A percentile compares a stretch with the other conserved stretches of the same genome.
These are phyloP conservation scores for Stachybotrys echinatus DNA, from an alignment of 2,329 filamentous ascomycete species.

Conservation along the genomic window DNA sequence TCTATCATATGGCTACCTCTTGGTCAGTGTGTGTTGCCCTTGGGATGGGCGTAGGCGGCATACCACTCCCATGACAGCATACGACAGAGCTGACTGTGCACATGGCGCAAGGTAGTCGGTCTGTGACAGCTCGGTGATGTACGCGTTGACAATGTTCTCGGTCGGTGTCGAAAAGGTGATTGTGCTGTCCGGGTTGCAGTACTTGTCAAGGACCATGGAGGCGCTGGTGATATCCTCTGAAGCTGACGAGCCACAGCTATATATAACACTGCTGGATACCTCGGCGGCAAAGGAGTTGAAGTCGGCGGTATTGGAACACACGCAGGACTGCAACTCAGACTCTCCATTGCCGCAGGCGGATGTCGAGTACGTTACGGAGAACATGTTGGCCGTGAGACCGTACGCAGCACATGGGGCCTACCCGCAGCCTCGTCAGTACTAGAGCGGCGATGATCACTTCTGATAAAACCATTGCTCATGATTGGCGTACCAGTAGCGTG, in stretches of 20 bases:
- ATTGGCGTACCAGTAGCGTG: conserved; percentile 29
- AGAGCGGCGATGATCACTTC: neutral
- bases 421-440: neutral
- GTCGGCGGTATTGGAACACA: conserved; percentile 44
- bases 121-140: conserved; percentile 44
- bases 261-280: conserved; percentile 34
- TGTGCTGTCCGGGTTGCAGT: conserved; percentile 38
- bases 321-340: conserved; percentile 42
- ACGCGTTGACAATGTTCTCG: conserved; percentile 34
- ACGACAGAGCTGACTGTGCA: conserved; percentile 21
- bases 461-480: neutral
- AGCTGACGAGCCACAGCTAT: conserved; percentile 39
- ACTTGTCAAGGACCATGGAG: conserved; percentile 36
- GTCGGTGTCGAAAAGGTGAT: conserved; percentile 37
- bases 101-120: conserved; percentile 33
- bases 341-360: conserved; percentile 34
- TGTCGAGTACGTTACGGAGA: conserved; percentile 32
- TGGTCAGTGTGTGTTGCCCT: neutral
- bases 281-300: conserved; percentile 28
- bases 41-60: neutral
- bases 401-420: conserved; percentile 46
- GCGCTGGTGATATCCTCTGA: conserved; percentile 44
- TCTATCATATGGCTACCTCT: conserved; percentile 8
- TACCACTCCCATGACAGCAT: conserved; percentile 23
- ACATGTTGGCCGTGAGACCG: conserved; percentile 39